A percentile compares a stretch with the other conserved stretches of the same genome.
These are phyloP conservation scores for Lactarius sanguifluus DNA, from an alignment of 768 basidiomycete genomes.

Conservation along the genomic window DNA sequence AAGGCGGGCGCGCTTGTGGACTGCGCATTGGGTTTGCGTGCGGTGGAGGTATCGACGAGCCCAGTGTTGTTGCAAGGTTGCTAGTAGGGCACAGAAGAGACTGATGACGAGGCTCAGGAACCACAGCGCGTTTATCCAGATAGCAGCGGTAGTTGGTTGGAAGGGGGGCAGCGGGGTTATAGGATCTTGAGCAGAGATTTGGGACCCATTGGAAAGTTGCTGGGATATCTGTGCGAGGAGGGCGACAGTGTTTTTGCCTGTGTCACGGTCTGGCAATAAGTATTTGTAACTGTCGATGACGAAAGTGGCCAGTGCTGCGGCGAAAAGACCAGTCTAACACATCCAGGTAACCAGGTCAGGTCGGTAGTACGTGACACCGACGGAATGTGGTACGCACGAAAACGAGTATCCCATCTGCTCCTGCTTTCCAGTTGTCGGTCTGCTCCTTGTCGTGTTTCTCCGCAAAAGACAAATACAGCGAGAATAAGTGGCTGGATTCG, in stretches of 20 bases:
- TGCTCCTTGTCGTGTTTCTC: conserved; percentile 9
- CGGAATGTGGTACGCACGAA: conserved; percentile 11
- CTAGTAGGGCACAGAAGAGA: conserved; percentile 21
- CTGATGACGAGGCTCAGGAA: conserved; percentile 16
- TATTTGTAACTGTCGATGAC: conserved; percentile 26
- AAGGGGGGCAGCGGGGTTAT: neutral
- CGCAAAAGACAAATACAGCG: conserved; percentile 19
- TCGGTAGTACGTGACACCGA: neutral
- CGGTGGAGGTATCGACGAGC: conserved; percentile 19
- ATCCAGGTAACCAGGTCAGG: neutral
- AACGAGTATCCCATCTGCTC: conserved; percentile 21
- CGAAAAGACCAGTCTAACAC: conserved; percentile 24
- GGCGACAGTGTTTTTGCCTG: conserved; percentile 7
- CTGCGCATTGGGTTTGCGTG: neutral
- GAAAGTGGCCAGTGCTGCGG: conserved; percentile 17
- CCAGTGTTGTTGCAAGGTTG: conserved; percentile 21
- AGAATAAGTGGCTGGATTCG: conserved; percentile 16
- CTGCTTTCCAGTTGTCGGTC: conserved; percentile 13
- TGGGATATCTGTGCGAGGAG: conserved; percentile 25
- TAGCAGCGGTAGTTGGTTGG: conserved; percentile 6
- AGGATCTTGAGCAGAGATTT: neutral
- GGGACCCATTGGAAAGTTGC: conserved; percentile 16
- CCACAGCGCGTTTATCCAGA: conserved; percentile 23
- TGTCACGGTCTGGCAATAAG: conserved; percentile 12
- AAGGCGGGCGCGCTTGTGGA: conserved; percentile 19